Evolutionary conservation across 1,284 basidiomycete species (phyloP), one percentile per base, ranked within the genome.

Genomic region (Waitea zeae): DNA sequence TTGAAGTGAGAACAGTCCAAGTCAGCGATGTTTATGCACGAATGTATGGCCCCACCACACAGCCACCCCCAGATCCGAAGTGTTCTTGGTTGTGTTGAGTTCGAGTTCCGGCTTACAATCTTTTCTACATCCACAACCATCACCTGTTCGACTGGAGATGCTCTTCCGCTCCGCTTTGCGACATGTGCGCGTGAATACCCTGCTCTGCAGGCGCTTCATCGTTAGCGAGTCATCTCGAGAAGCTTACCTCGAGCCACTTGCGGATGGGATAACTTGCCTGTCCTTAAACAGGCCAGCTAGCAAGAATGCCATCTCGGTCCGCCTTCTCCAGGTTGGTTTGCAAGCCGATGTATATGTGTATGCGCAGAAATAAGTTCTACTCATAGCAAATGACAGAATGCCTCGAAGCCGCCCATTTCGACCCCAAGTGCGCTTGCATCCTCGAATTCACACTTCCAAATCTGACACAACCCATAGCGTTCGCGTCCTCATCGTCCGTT

Each of bases 241-340:
- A 44, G 77, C 67, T 4, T 78, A 70, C 49, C 56, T 81, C 22
- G 62, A 73, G 5, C 40, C 46, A 18, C 49, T 53, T 12, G 45
- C 54, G 34, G 65, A 70, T 2, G 75, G 74, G 4, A 58, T 83
- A 35, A 59, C 64, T n/a, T 74, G 64, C 41, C 59, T 83, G 15
- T 66, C 65, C 22, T 65, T 95, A 43, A 87, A 93, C 48, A 65
- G 86, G 36, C 82, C 86, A 3, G 65, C 79, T 43, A 76, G 75
- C 42, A 89, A 79, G 65, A 96, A 96, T 58, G 88, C 90, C 13
- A 83, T 96, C 36, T 88, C 82, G 4, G 56, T 72, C 38, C 62
- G 62, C 18, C 64, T 95, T 44, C 61, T 93, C 28, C 61, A 70
- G 55, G 82, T 78, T 36, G 42, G 46, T 43, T 28, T 20, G 14